Evolutionary conservation across 352 stramenopile species (phyloP), one percentile per base, ranked within the genome.

Genomic region (Lagenidium giganteum): DNA sequence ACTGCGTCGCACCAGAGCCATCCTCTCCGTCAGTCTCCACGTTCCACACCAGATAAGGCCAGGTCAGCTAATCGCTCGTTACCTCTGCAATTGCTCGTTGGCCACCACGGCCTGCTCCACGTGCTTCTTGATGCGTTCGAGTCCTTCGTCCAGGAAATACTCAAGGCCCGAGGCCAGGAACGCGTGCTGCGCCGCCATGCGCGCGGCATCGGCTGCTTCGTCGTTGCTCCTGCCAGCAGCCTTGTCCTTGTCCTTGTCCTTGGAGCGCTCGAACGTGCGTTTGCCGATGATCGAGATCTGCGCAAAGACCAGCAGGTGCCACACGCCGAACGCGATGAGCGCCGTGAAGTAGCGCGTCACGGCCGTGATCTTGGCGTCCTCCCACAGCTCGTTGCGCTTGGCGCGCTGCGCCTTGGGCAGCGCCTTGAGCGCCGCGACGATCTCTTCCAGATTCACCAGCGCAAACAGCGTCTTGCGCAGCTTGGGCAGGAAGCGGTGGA

Each of bases 271-370:
- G 21, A 88, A 89, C 27, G 84, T 68, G 35, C 75, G 59, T 56
- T 87, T 87, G 21, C 75, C 79, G 36, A 91, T 83, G 50, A 88
- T 73, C 24, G 72, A 67, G 17, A 91, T 59, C 40, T 91, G 79
- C 31, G 76, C 69, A 39, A 89, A 91, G 29, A 91, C 76, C 14
- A 91, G 71, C 47, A 91, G 28, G 47, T 91, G 79, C 79, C 75
- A 88, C 30, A 88, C 45, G 31, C 65, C 76, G 35, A 88, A 84
- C n/a, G 72, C 73, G 30, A 88, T 51, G 8, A 91, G 67, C 26
- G 66, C 68, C 44, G 73, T 87, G 28, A 89, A 61, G 56, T 88
- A 88, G 13, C 79, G 75, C 57, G 73, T 86, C 26, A 91, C 44
- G 2, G 73, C 76, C 42, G 83, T 58, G 37, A 66, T 54, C 61